Evolutionary conservation across 441 rosid genomes (phyloP).

Genomic region (Syzygium syzygioides): DNA sequence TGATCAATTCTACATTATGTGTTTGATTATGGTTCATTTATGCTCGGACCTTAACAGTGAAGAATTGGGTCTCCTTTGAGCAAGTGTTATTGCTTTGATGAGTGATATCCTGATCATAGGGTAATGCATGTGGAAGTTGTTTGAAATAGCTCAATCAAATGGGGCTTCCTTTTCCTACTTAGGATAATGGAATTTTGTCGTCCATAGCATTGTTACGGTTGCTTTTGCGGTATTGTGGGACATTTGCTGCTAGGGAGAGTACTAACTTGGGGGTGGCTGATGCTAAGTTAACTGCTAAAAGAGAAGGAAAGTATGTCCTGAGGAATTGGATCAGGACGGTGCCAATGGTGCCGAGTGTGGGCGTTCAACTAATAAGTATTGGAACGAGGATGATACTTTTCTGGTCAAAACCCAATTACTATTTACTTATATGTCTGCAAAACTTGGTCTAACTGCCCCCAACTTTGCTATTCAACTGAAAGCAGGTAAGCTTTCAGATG

Average conservation of each 20-base stretch:
- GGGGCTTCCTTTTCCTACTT: neutral
- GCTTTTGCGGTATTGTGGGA: constrained; percentile 36
- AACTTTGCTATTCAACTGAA: neutral
- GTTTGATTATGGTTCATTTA: neutral
- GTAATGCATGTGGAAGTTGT: neutral
- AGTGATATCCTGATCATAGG: neutral
- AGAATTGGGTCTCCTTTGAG: neutral
- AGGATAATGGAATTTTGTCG: neutral
- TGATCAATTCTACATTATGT: neutral
- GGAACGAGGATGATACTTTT: constrained; percentile 24
- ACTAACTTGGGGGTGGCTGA: constrained; percentile 18
- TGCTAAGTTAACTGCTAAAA: constrained; percentile 29
- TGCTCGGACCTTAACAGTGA: neutral
- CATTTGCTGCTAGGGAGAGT: constrained; percentile 13
- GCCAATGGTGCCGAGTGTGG: constrained; percentile 9
- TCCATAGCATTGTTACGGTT: neutral
- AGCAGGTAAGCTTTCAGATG: constrained; percentile 25
- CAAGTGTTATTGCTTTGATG: too few relatives aligned
- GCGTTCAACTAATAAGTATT: constrained; percentile 12
- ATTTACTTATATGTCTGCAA: neutral
- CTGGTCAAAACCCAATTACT: neutral
- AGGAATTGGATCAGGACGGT: constrained; percentile 18
- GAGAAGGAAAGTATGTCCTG: constrained; percentile 44
- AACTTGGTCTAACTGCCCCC: neutral
- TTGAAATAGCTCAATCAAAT: neutral